These are phyloP conservation scores for Podospora pseudocomata DNA, from an alignment of 495 filamentous ascomycete species.

Conservation along the genomic window DNA sequence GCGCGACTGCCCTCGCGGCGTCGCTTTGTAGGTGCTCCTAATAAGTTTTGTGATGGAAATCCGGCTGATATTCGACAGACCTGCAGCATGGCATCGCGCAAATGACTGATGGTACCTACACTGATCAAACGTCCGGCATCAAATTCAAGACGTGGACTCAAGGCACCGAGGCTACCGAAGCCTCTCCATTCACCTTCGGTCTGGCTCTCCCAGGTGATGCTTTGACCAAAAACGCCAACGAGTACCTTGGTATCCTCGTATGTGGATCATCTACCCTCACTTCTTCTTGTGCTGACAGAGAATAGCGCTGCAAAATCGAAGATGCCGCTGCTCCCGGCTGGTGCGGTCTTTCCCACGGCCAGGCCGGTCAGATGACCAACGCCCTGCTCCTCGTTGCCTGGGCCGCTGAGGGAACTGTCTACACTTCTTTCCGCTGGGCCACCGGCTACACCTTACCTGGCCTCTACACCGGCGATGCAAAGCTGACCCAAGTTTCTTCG, in stretches of 20 bases:
- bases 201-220: slow-evolving; percentile 53
- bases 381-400: slow-evolving; percentile 57
- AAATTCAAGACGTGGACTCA: slow-evolving; percentile 41
- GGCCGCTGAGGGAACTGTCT: slow-evolving; percentile 46
- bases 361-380: slow-evolving; percentile 54
- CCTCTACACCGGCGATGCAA: slow-evolving; percentile 57
- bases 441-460: slow-evolving; percentile 55
- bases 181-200: slow-evolving; percentile 48
- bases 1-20: slow-evolving; percentile 29
- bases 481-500: slow-evolving; percentile 55
- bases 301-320: slow-evolving; percentile 31
- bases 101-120: slow-evolving; percentile 30
- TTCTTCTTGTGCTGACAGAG: background rate
- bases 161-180: slow-evolving; percentile 7
- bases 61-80: slow-evolving; percentile 22
- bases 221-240: slow-evolving; percentile 47
- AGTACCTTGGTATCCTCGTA: slow-evolving; percentile 58
- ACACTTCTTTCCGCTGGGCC: slow-evolving; percentile 56
- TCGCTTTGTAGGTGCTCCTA: slow-evolving; percentile 28
- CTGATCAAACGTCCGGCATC: slow-evolving; percentile 42
- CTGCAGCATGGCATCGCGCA: slow-evolving; percentile 28
- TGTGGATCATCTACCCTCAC: slow-evolving; percentile 14
- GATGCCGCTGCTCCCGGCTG: slow-evolving; percentile 41
- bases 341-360: slow-evolving; percentile 53
- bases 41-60: background rate